These are phyloP conservation scores for Kandelia obovata DNA, from an alignment of 345 rosid species.

Conservation along the genomic window DNA sequence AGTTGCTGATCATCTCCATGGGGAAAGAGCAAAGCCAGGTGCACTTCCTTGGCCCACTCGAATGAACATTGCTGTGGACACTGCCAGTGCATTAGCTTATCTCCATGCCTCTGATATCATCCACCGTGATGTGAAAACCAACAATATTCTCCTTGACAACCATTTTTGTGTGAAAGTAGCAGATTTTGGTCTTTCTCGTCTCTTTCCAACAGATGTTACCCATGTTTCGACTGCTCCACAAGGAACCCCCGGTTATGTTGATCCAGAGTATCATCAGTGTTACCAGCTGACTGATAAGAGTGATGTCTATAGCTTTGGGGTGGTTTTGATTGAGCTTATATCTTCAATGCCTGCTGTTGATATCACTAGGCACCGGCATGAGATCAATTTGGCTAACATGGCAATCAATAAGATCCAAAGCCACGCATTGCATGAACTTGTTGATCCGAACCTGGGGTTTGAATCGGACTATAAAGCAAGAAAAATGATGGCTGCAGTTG, in stretches of 20 bases:
- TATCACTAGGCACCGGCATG: constrained; percentile 69
- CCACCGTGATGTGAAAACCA: constrained; percentile 90
- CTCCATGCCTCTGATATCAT: constrained; percentile 71
- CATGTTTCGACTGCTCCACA: constrained; percentile 93
- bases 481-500: constrained; percentile 55
- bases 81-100: constrained; percentile 68
- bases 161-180: constrained; percentile 84
- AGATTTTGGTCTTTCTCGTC: constrained; percentile 85
- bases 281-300: constrained; percentile 84
- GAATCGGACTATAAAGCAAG: constrained; percentile 47
- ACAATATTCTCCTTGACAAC: constrained; percentile 76
- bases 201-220: constrained; percentile 61
- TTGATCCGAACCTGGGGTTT: constrained; percentile 65
- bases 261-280: constrained; percentile 84
- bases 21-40: constrained; percentile 59
- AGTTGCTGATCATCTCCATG: constrained; percentile 79
- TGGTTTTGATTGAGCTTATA: constrained; percentile 57
- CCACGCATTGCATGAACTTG: constrained; percentile 57
- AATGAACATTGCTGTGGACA: constrained; percentile 76
- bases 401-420: constrained; percentile 73
- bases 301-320: constrained; percentile 81
- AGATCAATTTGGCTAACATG: constrained; percentile 75
- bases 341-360: constrained; percentile 91
- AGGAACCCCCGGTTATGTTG: constrained; percentile 94
- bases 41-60: constrained; percentile 58